Evolutionary conservation across 768 basidiomycete species (phyloP).

Genomic region (Crepidotus variabilis): DNA sequence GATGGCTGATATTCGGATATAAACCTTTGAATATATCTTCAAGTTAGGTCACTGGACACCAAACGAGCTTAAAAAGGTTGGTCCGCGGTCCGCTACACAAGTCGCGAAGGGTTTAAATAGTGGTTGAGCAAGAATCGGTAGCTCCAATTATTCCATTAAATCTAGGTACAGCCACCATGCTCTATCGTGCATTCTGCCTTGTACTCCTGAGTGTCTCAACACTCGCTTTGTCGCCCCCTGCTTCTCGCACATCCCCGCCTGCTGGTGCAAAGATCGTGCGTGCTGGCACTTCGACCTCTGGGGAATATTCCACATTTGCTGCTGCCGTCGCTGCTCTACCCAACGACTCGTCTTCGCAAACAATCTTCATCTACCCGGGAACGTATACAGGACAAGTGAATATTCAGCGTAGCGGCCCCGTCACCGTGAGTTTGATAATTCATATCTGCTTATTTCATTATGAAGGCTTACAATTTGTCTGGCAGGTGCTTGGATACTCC

Average conservation of each 20-base stretch:
- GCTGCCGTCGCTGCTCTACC: slow-evolving; percentile 40
- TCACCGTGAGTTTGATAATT: slow-evolving; percentile 26
- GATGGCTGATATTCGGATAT: too few species aligned
- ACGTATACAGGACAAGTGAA: slow-evolving; percentile 42
- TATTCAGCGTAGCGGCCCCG: slow-evolving; percentile 38
- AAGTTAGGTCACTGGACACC: too few species aligned
- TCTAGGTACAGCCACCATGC: too few species aligned
- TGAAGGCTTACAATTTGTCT: slow-evolving; percentile 46
- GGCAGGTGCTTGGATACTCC: slow-evolving; percentile 45
- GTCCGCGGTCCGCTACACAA: too few species aligned
- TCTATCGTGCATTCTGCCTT: too few species aligned
- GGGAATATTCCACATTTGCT: slow-evolving; percentile 35
- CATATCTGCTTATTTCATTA: slow-evolving; percentile 25
- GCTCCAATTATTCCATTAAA: too few species aligned
- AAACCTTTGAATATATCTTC: too few species aligned
- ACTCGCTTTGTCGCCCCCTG: slow-evolving; percentile 2
- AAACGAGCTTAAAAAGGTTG: too few species aligned
- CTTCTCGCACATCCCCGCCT: slow-evolving; percentile 38
- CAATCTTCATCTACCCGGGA: slow-evolving; percentile 46
- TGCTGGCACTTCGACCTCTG: slow-evolving; percentile 32
- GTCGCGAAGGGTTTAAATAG: too few species aligned
- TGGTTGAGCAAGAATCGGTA: too few species aligned
- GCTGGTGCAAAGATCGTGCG: slow-evolving; percentile 39
- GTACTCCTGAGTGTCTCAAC: too few species aligned
- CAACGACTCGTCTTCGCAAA: slow-evolving; percentile 30